These are phyloP conservation scores for Neovahlkampfia damariscottae DNA, from an alignment of 78 protist genomes.

Conservation along the genomic window DNA sequence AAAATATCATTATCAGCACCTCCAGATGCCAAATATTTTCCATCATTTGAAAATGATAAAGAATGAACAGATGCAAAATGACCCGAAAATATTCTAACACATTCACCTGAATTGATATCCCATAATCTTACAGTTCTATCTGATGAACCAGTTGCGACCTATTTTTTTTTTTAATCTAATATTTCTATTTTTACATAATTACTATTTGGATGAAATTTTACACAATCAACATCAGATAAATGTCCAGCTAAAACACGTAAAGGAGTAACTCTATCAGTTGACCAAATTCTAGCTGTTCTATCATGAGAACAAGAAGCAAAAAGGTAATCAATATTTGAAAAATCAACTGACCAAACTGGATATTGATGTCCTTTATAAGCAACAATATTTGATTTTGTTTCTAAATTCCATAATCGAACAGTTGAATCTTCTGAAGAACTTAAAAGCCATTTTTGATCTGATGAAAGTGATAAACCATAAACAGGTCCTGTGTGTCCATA, in stretches of 20 bases:
- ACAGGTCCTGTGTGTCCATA: constrained; percentile 1
- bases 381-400: background rate
- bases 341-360: background rate
- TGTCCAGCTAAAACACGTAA: background rate
- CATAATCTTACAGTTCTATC: background rate
- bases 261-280: background rate
- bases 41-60: background rate
- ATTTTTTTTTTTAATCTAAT: background rate
- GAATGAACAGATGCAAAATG: background rate
- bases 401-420: background rate
- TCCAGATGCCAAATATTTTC: background rate
- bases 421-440: constrained; percentile 10
- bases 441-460: background rate
- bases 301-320: background rate
- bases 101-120: background rate
- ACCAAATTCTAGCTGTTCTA: constrained; percentile 6
- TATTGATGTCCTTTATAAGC: background rate
- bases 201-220: background rate
- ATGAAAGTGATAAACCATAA: background rate
- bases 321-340: background rate
- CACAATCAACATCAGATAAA: background rate
- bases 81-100: background rate
- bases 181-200: background rate
- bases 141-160: background rate
- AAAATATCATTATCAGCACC: background rate